Conservation (phyloP, 768 basidiomycete genomes). For the Lyophyllum atratum region DNA sequence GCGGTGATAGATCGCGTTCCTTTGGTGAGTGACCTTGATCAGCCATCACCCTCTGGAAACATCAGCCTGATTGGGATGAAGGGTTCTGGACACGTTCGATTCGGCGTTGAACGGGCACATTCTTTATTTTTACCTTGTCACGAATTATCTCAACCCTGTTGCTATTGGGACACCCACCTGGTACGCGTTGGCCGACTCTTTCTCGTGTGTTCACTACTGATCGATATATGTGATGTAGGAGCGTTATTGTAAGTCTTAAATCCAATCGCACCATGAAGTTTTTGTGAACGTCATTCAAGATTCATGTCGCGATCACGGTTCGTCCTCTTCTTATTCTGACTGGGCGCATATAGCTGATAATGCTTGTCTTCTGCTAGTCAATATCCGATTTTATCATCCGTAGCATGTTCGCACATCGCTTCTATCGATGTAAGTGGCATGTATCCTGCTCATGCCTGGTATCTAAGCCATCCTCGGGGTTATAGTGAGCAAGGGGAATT, state of each 20-base stretch:
- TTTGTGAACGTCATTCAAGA: slow-evolving; percentile 27
- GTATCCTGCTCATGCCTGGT: neutral
- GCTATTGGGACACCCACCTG: slow-evolving; percentile 49
- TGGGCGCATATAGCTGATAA: neutral
- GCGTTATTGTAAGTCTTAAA: slow-evolving; percentile 43
- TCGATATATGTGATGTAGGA: slow-evolving; percentile 40
- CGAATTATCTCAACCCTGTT: slow-evolving; percentile 50
- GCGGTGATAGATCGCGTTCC: slow-evolving; percentile 29
- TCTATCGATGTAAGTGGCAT: slow-evolving; percentile 47
- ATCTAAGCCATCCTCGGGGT: neutral
- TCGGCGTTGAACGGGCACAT: slow-evolving; percentile 53
- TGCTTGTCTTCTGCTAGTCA: slow-evolving; percentile 31
- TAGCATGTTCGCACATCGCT: slow-evolving; percentile 51
- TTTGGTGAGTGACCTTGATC: slow-evolving; percentile 30
- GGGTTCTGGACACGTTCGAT: slow-evolving; percentile 59
- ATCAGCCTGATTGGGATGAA: slow-evolving; percentile 18
- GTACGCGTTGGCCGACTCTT: slow-evolving; percentile 30
- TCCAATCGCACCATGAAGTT: neutral
- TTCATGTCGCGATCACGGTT: slow-evolving; percentile 58
- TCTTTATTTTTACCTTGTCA: slow-evolving; percentile 59
- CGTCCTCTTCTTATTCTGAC: slow-evolving; percentile 17
- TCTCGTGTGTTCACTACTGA: neutral
- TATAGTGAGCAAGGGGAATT: slow-evolving; percentile 49
- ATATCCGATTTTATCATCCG: slow-evolving; percentile 51
- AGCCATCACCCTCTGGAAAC: neutral